phyloP scores from a whole-genome alignment of 2,329 filamentous ascomycete species.

The Podosphaera leucotricha region DNA sequence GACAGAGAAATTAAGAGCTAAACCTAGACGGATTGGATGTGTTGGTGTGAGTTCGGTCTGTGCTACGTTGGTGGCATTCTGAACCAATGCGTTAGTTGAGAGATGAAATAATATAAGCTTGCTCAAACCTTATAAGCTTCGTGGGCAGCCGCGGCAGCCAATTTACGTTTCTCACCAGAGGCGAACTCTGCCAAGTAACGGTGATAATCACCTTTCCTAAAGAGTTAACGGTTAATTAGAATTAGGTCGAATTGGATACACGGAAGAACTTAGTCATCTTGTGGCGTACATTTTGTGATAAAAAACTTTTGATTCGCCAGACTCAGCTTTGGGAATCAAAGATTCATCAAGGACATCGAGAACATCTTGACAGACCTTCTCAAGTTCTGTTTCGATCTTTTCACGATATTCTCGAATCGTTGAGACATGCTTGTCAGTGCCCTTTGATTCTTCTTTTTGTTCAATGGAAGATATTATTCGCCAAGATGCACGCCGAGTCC shows the following conservation, averaged over 20 bases:
- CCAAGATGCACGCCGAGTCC: conserved; percentile 89
- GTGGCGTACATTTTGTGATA: conserved; percentile 89
- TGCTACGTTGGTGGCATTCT: conserved; percentile 65
- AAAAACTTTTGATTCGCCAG: conserved; percentile 96
- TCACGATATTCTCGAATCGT: conserved; percentile 96
- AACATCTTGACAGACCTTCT: conserved; percentile 95
- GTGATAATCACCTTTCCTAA: conserved; percentile 98
- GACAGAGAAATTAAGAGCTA: conserved; percentile 89
- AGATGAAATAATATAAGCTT: neutral
- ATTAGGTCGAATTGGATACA: neutral
- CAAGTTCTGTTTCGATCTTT: conserved; percentile 93
- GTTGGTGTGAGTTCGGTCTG: conserved; percentile 75
- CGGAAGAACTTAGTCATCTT: neutral
- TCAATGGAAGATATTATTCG: conserved; percentile 96
- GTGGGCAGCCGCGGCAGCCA: conserved; percentile 76
- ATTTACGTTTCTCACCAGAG: conserved; percentile 83
- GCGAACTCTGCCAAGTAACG: conserved; percentile 96
- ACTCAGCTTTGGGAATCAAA: conserved; percentile 82
- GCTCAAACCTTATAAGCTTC: conserved; percentile 60
- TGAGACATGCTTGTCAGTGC: conserved; percentile 70
- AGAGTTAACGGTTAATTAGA: conserved; percentile 2
- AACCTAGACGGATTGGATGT: conserved; percentile 78
- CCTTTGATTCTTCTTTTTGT: conserved; percentile 99
- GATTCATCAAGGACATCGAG: conserved; percentile 84
- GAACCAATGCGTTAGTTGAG: neutral